Evolutionary conservation across 2,329 filamentous ascomycete species (phyloP).

Genomic region (Malbranchea zuffiana): DNA sequence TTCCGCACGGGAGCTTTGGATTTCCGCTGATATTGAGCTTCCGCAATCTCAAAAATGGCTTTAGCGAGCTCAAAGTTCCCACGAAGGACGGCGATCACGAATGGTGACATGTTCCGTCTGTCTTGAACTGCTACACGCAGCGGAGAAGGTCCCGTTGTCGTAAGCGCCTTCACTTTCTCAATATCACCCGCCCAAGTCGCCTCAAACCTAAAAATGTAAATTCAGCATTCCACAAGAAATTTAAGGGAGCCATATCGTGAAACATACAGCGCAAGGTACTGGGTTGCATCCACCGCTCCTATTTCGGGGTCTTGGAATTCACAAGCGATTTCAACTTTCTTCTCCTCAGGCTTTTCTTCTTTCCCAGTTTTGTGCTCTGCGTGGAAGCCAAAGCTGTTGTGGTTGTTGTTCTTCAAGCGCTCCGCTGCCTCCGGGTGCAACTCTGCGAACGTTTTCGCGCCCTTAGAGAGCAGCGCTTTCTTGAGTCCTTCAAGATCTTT

Average conservation of each 20-base stretch:
- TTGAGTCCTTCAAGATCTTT: conserved; percentile 47
- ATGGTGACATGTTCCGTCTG: conserved; percentile 44
- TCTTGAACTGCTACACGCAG: conserved; percentile 55
- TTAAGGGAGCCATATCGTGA: not conserved
- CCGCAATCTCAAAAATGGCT: conserved; percentile 58
- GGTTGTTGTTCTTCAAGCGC: not conserved
- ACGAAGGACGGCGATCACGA: conserved; percentile 56
- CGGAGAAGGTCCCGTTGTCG: conserved; percentile 39
- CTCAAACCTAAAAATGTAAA: conserved; percentile 31
- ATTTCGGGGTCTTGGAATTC: conserved; percentile 40
- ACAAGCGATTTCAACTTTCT: conserved; percentile 40
- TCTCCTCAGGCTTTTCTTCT: conserved; percentile 1
- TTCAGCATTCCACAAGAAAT: not conserved
- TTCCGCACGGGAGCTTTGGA: conserved; percentile 39
- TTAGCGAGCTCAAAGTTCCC: conserved; percentile 55
- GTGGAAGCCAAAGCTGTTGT: not conserved
- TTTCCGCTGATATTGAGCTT: conserved; percentile 54
- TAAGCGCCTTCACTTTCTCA: conserved; percentile 41
- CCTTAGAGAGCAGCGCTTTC: conserved; percentile 42
- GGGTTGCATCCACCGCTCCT: conserved; percentile 42
- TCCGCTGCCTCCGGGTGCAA: conserved; percentile 41
- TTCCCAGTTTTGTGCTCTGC: not conserved
- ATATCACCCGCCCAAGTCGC: conserved; percentile 58
- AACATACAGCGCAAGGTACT: conserved; percentile 17
- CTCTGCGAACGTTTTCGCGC: conserved; percentile 57